Evolutionary conservation across 176 grass and related monocot genomes (phyloP).

Genomic region (Thalia dealbata): DNA sequence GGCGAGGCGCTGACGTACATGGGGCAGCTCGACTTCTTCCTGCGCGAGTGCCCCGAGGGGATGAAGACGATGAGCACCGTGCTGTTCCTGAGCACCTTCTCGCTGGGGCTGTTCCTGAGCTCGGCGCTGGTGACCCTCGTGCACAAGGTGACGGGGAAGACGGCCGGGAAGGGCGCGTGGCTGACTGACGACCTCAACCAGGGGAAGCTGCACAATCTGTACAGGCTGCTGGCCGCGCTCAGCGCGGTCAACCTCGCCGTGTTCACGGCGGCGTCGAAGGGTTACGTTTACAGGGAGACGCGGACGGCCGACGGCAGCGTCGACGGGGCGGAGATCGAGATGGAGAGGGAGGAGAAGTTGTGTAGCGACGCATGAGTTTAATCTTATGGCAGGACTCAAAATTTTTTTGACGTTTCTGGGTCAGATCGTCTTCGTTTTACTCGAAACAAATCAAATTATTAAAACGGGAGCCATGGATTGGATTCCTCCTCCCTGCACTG

Average conservation of each 20-base stretch:
- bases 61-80: conserved; percentile 99
- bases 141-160: conserved; percentile 39
- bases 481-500: too few species aligned
- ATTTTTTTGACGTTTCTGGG: too few species aligned
- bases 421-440: too few species aligned
- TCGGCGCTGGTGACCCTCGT: conserved; percentile 65
- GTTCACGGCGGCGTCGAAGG: conserved; percentile 41
- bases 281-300: conserved; percentile 83
- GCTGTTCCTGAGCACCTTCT: conserved; percentile 84
- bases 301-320: conserved; percentile 31
- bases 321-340: conserved; percentile 5
- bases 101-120: conserved; percentile 83
- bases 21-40: conserved; percentile 89
- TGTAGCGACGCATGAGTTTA: too few species aligned
- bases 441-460: too few species aligned
- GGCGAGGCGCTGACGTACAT: conserved; percentile 98
- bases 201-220: conserved; percentile 78
- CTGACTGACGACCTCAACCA: conserved; percentile 64
- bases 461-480: too few species aligned
- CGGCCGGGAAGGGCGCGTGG: conserved; percentile 38
- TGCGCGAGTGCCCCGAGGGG: conserved; percentile 84
- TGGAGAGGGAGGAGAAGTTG: conserved; percentile 49
- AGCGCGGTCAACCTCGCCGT: conserved; percentile 37
- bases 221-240: conserved; percentile 63
- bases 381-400: too few species aligned